Conservation (phyloP, 73 alveolate genomes). For the Urostyla sp. region DNA sequence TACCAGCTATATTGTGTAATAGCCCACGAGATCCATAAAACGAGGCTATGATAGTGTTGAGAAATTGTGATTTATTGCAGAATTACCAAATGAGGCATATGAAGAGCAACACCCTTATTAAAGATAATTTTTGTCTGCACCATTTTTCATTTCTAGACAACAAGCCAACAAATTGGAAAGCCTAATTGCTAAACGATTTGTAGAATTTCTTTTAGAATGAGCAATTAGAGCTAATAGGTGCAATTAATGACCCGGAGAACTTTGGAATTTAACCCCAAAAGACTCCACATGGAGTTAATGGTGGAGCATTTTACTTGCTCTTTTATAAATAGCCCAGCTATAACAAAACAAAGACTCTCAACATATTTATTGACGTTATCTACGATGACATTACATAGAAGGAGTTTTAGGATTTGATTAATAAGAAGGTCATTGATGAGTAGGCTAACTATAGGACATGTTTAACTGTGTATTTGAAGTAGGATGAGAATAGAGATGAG, state of each 20-base stretch:
- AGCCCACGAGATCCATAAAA: slow-evolving; percentile 22
- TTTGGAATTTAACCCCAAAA: slow-evolving; percentile 6
- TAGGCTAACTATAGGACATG: slow-evolving; percentile 28
- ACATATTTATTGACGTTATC: slow-evolving; percentile 21
- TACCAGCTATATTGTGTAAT: slow-evolving; percentile 42
- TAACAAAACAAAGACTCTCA: background rate
- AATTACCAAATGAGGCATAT: slow-evolving; percentile 43
- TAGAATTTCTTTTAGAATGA: slow-evolving; percentile 24
- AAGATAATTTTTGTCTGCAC: slow-evolving; percentile 35
- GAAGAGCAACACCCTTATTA: too few relatives aligned
- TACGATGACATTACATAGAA: slow-evolving; percentile 20
- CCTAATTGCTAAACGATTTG: slow-evolving; percentile 29
- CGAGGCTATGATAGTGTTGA: slow-evolving; percentile 38
- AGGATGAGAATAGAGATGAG: background rate
- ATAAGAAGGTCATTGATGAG: slow-evolving; percentile 11
- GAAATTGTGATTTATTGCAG: slow-evolving; percentile 43
- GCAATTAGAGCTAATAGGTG: slow-evolving; percentile 45
- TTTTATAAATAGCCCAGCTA: slow-evolving; percentile 40
- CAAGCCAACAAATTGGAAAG: slow-evolving; percentile 54
- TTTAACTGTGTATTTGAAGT: slow-evolving; percentile 22
- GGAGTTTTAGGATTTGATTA: slow-evolving; percentile 26
- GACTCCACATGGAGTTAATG: slow-evolving; percentile 20
- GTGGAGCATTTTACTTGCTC: slow-evolving; percentile 6
- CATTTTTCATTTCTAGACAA: slow-evolving; percentile 27
- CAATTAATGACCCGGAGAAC: slow-evolving; percentile 27